Evolutionary conservation across 371 early-diverging fungal species (phyloP).

Genomic region (Mucor circinelloides): DNA sequence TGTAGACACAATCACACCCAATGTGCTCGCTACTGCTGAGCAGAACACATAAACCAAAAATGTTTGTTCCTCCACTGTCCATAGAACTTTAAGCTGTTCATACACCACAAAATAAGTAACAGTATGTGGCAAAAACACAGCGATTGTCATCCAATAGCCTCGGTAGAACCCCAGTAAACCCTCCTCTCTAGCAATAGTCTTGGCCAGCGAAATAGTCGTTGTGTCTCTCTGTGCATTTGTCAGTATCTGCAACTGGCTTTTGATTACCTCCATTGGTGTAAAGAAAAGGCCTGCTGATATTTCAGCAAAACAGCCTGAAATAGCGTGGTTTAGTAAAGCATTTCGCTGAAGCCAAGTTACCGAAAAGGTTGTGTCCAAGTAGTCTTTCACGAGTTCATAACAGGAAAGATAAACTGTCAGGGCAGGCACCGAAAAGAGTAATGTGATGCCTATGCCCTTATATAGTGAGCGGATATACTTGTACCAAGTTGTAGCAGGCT

Average conservation of each 20-base stretch:
- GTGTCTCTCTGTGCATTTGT: neutral
- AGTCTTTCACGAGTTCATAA: conserved; percentile 63
- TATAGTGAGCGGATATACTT: conserved; percentile 32
- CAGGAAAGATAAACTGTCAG: conserved; percentile 65
- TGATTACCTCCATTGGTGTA: conserved; percentile 85
- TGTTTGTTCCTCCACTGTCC: conserved; percentile 12
- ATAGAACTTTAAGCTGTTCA: conserved; percentile 66
- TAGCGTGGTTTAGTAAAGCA: conserved; percentile 30
- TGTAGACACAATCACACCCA: conserved; percentile 91
- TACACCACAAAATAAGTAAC: conserved; percentile 75
- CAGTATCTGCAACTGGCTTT: conserved; percentile 64
- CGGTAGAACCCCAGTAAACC: conserved; percentile 69
- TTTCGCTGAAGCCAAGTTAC: neutral
- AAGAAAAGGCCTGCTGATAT: conserved; percentile 56
- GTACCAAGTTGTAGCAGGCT: neutral
- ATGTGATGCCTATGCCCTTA: conserved; percentile 66
- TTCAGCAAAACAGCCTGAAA: conserved; percentile 55
- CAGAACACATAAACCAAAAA: conserved; percentile 56
- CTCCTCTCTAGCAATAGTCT: conserved; percentile 48
- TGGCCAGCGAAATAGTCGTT: conserved; percentile 3
- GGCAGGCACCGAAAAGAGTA: conserved; percentile 72
- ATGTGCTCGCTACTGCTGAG: conserved; percentile 59
- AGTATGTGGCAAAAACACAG: conserved; percentile 66
- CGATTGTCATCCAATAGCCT: conserved; percentile 70
- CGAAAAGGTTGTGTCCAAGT: conserved; percentile 4